Evolutionary conservation across 352 stramenopile species (phyloP).

Genomic region (Pythium periplocum): DNA sequence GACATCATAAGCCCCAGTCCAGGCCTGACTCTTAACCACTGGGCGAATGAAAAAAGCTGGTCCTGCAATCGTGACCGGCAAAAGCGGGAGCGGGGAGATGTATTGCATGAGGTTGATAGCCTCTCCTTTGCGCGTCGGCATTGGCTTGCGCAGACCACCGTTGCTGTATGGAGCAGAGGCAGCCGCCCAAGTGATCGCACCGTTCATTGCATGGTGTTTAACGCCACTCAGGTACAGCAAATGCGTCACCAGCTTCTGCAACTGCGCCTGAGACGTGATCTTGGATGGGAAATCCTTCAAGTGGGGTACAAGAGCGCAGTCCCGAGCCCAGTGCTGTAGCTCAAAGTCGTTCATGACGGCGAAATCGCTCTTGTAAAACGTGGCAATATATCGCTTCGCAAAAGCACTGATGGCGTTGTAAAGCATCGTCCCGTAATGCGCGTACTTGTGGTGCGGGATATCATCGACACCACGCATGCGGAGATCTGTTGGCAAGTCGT

Average conservation of each 20-base stretch:
- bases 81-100: neutral
- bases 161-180: slow-evolving; percentile 9
- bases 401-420: slow-evolving; percentile 26
- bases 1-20: slow-evolving; percentile 4
- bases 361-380: slow-evolving; percentile 26
- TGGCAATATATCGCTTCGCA: slow-evolving; percentile 26
- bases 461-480: slow-evolving; percentile 7
- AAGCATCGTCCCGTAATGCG: slow-evolving; percentile 2
- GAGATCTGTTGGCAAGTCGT: slow-evolving; percentile 10
- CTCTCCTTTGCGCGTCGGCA: slow-evolving; percentile 9
- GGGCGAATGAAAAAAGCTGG: slow-evolving; percentile 3
- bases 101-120: slow-evolving; percentile 4
- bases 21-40: slow-evolving; percentile 2
- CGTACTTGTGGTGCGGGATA: slow-evolving; percentile 16
- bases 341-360: slow-evolving; percentile 25
- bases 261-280: slow-evolving; percentile 12
- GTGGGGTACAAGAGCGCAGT: slow-evolving; percentile 18
- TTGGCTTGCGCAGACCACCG: slow-evolving; percentile 13
- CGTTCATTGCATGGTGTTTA: slow-evolving; percentile 47
- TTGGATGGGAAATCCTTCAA: slow-evolving; percentile 26
- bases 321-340: slow-evolving; percentile 35
- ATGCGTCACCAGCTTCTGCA: slow-evolving; percentile 26
- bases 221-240: slow-evolving; percentile 34
- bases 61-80: neutral
- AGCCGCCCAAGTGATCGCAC: slow-evolving; percentile 29